These are phyloP conservation scores for Amaranthus palmeri DNA, from an alignment of 148 eudicot species.

Conservation along the genomic window DNA sequence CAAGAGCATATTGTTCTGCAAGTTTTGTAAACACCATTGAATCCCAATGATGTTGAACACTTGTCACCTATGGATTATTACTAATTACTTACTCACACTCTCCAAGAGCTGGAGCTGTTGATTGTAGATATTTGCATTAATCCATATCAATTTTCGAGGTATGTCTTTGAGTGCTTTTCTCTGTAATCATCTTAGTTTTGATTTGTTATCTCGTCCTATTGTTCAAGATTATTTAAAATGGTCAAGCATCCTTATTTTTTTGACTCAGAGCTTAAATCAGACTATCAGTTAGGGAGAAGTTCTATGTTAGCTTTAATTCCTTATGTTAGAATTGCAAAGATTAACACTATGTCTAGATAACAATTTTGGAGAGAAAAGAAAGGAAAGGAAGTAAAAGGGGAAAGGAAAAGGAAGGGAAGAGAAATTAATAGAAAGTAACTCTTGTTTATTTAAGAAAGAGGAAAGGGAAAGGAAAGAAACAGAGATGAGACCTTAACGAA, in stretches of 20 bases:
- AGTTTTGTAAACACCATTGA: background rate
- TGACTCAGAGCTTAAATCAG: background rate
- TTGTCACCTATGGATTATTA: background rate
- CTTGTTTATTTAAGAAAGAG: no score
- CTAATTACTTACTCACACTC: background rate
- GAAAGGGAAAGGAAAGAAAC: no score
- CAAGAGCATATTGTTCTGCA: background rate
- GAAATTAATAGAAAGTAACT: no score
- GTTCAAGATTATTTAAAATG: background rate
- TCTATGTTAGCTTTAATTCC: no score
- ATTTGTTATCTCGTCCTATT: background rate
- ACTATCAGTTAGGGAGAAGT: background rate
- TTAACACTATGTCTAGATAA: no score
- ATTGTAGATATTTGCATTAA: background rate
- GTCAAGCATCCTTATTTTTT: background rate
- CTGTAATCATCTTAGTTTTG: background rate
- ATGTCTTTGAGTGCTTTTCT: background rate
- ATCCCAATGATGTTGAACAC: background rate
- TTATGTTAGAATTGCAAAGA: no score
- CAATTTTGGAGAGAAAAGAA: no score
- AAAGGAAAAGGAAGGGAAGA: no score
- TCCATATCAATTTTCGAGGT: constrained; percentile 7
- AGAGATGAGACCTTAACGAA: no score
- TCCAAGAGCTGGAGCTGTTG: background rate
- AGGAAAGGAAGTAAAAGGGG: no score